Conservation (phyloP, 768 basidiomycete genomes). For the Cubamyces lactineus region DNA sequence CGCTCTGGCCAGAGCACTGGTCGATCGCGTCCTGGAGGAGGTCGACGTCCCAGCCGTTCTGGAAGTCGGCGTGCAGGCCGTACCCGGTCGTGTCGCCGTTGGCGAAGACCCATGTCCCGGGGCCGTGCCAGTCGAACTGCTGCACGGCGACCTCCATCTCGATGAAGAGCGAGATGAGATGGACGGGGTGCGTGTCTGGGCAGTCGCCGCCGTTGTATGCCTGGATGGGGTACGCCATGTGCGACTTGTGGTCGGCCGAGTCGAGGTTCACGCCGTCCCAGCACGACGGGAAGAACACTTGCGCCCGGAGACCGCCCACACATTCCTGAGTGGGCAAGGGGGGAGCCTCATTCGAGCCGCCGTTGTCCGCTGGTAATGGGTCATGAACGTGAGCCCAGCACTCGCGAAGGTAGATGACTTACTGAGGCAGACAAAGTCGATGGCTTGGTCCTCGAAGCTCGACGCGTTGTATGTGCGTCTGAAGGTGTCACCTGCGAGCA, state of each 20-base stretch:
- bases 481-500: slow-evolving; percentile 37
- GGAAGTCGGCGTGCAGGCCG: slow-evolving; percentile 33
- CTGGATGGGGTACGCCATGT: slow-evolving; percentile 40
- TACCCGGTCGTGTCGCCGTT: slow-evolving; percentile 32
- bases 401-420: background rate
- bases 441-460: slow-evolving; percentile 35
- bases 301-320: slow-evolving; percentile 33
- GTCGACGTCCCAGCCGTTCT: slow-evolving; percentile 28
- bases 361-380: slow-evolving; percentile 29
- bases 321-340: slow-evolving; percentile 28
- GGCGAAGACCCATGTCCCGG: slow-evolving; percentile 28
- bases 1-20: slow-evolving; percentile 31
- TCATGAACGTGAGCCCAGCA: background rate
- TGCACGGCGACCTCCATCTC: slow-evolving; percentile 26
- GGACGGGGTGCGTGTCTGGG: slow-evolving; percentile 30
- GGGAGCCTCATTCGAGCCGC: slow-evolving; percentile 25
- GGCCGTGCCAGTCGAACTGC: slow-evolving; percentile 24
- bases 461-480: slow-evolving; percentile 36
- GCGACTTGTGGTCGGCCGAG: slow-evolving; percentile 42
- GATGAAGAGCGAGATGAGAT: slow-evolving; percentile 33
- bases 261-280: slow-evolving; percentile 46
- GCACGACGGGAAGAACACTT: slow-evolving; percentile 40
- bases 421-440: slow-evolving; percentile 37
- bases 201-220: slow-evolving; percentile 31
- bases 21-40: slow-evolving; percentile 31